These are phyloP conservation scores for Thelonectria blattea DNA, from an alignment of 2,329 filamentous ascomycete genomes.

Conservation along the genomic window DNA sequence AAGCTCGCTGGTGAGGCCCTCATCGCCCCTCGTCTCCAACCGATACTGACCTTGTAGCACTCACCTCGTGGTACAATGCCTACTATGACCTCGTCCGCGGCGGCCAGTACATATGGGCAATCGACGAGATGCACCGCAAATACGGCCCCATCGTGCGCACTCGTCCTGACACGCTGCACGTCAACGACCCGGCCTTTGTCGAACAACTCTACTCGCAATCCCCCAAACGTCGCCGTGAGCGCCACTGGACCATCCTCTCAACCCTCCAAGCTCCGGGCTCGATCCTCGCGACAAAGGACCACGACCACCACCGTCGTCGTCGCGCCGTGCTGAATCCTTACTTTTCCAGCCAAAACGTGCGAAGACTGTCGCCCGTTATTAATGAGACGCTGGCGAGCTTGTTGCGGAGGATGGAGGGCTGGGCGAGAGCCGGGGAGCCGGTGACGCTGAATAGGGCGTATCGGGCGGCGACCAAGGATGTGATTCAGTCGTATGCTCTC, in stretches of 20 bases:
- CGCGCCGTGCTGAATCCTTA: constrained; percentile 31
- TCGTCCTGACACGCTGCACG: constrained; percentile 35
- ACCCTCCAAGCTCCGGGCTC: constrained; percentile 11
- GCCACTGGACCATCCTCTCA: constrained; percentile 16
- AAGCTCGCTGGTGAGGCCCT: constrained; percentile 28
- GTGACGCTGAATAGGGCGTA: constrained; percentile 15
- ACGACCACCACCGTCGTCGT: constrained; percentile 32
- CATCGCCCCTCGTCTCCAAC: too few relatives aligned
- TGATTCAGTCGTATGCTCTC: constrained; percentile 29
- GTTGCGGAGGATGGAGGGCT: constrained; percentile 14
- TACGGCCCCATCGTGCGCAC: constrained; percentile 46
- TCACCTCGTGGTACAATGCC: constrained; percentile 23
- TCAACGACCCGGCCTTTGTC: constrained; percentile 37
- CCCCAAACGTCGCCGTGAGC: constrained; percentile 17
- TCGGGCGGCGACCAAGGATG: constrained; percentile 27
- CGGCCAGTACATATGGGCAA: constrained; percentile 26
- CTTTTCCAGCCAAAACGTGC: constrained; percentile 34
- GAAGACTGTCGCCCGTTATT: constrained; percentile 22
- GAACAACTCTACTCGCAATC: constrained; percentile 30
- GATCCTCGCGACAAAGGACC: constrained; percentile 30
- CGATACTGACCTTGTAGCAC: constrained; percentile 4
- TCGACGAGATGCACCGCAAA: constrained; percentile 42
- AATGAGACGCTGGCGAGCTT: constrained; percentile 20
- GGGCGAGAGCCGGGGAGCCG: constrained; percentile 7
- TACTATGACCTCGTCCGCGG: constrained; percentile 25